Conservation (phyloP, 345 rosid genomes). For the Carallia brachiata region DNA sequence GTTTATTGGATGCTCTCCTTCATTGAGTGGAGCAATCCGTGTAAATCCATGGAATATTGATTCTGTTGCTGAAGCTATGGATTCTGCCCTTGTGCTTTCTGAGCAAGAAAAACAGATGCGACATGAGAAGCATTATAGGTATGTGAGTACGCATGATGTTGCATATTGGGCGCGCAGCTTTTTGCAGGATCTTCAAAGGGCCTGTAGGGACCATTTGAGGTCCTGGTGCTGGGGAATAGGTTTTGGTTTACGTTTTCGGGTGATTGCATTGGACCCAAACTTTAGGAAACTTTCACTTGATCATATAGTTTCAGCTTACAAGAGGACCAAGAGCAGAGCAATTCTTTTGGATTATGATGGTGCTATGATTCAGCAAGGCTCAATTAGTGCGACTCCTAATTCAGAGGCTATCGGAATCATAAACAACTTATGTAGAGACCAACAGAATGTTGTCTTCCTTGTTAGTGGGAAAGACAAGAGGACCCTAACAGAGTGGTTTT, state of each 20-base stretch:
- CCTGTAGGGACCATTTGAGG: slow-evolving; percentile 78
- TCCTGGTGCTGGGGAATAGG: slow-evolving; percentile 95
- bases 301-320: slow-evolving; percentile 85
- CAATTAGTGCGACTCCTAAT: slow-evolving; percentile 54
- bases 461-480: slow-evolving; percentile 79
- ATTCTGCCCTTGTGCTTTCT: slow-evolving; percentile 59
- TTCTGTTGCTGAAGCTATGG: slow-evolving; percentile 87
- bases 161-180: slow-evolving; percentile 95
- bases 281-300: slow-evolving; percentile 81
- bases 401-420: slow-evolving; percentile 54
- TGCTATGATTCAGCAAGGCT: slow-evolving; percentile 56
- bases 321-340: slow-evolving; percentile 76
- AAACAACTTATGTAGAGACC: slow-evolving; percentile 68
- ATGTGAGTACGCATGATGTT: slow-evolving; percentile 92
- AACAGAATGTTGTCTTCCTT: slow-evolving; percentile 74
- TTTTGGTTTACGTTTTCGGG: slow-evolving; percentile 87
- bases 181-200: slow-evolving; percentile 88
- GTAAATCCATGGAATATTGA: slow-evolving; percentile 96
- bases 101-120: slow-evolving; percentile 83
- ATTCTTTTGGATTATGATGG: slow-evolving; percentile 93
- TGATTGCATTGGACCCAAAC: slow-evolving; percentile 86
- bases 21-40: slow-evolving; percentile 83
- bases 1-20: slow-evolving; percentile 92
- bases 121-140: slow-evolving; percentile 87
- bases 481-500: slow-evolving; percentile 74